Percentiles rank a stretch among this genome's conserved stretches.
These are phyloP conservation scores for Achaetomium macrosporum DNA, from an alignment of 2,329 filamentous ascomycete species.

Conservation along the genomic window DNA sequence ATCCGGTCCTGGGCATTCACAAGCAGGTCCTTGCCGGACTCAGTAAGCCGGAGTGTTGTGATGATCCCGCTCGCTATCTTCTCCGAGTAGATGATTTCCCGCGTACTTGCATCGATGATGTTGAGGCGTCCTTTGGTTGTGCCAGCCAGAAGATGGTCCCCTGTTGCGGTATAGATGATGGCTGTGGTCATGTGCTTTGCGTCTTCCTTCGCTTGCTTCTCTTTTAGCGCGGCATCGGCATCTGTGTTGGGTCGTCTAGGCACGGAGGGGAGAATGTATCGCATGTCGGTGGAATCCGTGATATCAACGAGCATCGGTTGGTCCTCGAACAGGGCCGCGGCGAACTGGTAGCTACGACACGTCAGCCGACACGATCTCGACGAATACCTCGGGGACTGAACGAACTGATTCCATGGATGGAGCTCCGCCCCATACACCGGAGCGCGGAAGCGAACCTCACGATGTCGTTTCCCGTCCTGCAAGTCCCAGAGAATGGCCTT, in stretches of 20 bases:
- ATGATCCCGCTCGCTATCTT: slow-evolving; percentile 84
- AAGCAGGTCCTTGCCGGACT: slow-evolving; percentile 79
- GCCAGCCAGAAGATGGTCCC: slow-evolving; percentile 83
- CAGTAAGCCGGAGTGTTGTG: slow-evolving; percentile 77
- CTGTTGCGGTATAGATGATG: slow-evolving; percentile 77
- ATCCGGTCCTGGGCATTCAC: slow-evolving; percentile 93
- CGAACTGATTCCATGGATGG: slow-evolving; percentile 82
- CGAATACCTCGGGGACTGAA: not conserved
- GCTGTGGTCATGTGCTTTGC: slow-evolving; percentile 93
- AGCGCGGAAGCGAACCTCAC: slow-evolving; percentile 84
- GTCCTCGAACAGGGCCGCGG: slow-evolving; percentile 89
- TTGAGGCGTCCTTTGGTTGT: slow-evolving; percentile 97
- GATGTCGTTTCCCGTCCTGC: slow-evolving; percentile 59
- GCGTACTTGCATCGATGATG: slow-evolving; percentile 78
- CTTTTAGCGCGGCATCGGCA: slow-evolving; percentile 61
- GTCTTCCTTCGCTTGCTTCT: slow-evolving; percentile 86
- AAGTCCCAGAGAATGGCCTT: slow-evolving; percentile 96
- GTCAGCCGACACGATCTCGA: slow-evolving; percentile 19
- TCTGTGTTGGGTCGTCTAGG: slow-evolving; percentile 69
- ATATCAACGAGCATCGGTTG: slow-evolving; percentile 84
- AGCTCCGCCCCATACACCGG: slow-evolving; percentile 95
- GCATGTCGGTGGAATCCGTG: slow-evolving; percentile 61
- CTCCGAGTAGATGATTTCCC: slow-evolving; percentile 80
- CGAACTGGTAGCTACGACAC: slow-evolving; percentile 65
- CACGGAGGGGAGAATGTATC: slow-evolving; percentile 72